Evolutionary conservation across 2,329 filamentous ascomycete species (phyloP).

Genomic region (Cladosporium sp.): DNA sequence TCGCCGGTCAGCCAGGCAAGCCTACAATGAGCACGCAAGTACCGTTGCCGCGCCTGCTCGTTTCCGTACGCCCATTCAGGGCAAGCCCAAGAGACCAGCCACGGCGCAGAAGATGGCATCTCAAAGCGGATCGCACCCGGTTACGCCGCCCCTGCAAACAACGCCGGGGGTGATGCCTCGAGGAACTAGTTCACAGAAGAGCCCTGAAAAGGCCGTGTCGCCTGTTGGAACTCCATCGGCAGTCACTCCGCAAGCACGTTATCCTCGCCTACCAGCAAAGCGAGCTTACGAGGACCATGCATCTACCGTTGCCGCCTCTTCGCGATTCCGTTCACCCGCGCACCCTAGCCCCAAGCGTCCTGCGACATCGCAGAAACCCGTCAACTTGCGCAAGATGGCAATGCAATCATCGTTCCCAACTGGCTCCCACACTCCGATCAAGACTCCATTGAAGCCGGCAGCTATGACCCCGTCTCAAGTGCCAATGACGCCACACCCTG

Average conservation of each 20-base stretch:
- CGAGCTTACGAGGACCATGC: constrained; percentile 2
- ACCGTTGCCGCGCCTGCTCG: constrained; percentile 25
- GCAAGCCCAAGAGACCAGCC: constrained; percentile 22
- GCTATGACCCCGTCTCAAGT: constrained; percentile 22
- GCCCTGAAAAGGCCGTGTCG: not conserved
- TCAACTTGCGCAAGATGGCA: constrained; percentile 25
- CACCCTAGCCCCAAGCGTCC: constrained; percentile 9
- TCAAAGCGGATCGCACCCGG: not conserved
- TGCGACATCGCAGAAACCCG: constrained; percentile 11
- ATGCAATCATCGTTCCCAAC: constrained; percentile 20
- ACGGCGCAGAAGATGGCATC: constrained; percentile 26
- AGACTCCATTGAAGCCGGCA: constrained; percentile 26
- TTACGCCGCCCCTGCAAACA: not conserved
- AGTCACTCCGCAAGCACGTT: constrained; percentile 4
- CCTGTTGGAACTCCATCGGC: not conserved
- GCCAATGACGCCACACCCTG: constrained; percentile 34
- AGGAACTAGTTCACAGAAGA: not conserved
- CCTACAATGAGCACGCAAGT: constrained; percentile 20
- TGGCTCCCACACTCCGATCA: constrained; percentile 25
- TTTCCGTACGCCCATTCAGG: constrained; percentile 25
- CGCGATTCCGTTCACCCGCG: constrained; percentile 12
- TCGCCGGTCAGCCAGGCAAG: constrained; percentile 17
- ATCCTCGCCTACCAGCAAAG: constrained; percentile 3
- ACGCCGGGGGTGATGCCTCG: not conserved
- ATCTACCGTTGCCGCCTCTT: constrained; percentile 7